Base-by-base conservation (phyloP, 2,329 filamentous ascomycete species). In the Diaporthe capsici region DNA sequence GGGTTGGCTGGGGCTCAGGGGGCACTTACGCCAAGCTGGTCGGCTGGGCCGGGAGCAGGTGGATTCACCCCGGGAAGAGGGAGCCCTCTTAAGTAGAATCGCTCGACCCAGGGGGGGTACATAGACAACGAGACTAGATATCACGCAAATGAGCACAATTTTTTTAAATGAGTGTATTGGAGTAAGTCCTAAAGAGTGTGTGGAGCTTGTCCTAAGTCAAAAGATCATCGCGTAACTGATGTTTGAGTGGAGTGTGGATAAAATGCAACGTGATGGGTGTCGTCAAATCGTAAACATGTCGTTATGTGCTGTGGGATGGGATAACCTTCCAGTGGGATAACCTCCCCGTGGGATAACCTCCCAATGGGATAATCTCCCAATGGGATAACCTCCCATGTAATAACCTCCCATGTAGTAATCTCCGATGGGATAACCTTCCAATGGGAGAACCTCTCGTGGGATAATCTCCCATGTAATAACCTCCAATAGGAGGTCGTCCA, bases 31-130 rank as follows among this genome's bases (percentile, higher is more conserved):
- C 55, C 73, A 9, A 73, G 71, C 20, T 73, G 71, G 71, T 73
- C 71, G 34, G 71, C 71, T 55, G 71, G 71, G 10, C 65, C 65
- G 17, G 71, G 47, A 22, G 49, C 37, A 2, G 71, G 71, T 22
- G 72, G 72, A 3, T 77, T 77, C 22, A 75, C 76, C 12, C 76
- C 76, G 17, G 71, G 49, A 28, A 44, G 55, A 39, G 49, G 68
- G 9, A 73, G 57, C 47, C 75, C 75, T 34, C 67, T 76, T 2
- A 73, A 55, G 44, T 75, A 75, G 60, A 63, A n/a, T 31, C 3
- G 13, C 39, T 15, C 37, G 13, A 47, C 37, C 37, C 5, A 28
- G 31, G 51, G 37, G 22, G n/a, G 47, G 17, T 37, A 63, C 2
- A 37, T 22, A 57, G 67, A 34, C 25, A 39, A 47, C 13, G 34